Percentiles rank a stretch among this genome's conserved stretches.
Conservation (phyloP, 805 yeast species). For the Starmera amethionina region DNA sequence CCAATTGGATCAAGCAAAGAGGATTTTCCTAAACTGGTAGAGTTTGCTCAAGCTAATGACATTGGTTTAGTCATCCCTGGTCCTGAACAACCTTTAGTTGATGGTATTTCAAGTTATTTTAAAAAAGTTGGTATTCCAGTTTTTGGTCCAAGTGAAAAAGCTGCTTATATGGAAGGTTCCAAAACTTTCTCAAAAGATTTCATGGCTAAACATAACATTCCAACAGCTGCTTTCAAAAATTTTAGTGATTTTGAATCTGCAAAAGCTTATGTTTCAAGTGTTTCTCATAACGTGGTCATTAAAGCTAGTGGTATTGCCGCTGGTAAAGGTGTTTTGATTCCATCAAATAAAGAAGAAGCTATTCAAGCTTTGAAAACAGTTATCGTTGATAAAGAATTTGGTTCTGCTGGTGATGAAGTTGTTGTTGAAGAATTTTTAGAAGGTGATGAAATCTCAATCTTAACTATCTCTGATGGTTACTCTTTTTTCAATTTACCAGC, state of each 20-base stretch:
- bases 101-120: slow-evolving; percentile 74
- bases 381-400: slow-evolving; percentile 86
- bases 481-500: slow-evolving; percentile 86
- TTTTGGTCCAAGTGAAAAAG: slow-evolving; percentile 89
- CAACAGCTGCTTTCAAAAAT: slow-evolving; percentile 86
- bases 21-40: slow-evolving; percentile 62
- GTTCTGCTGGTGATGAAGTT: slow-evolving; percentile 88
- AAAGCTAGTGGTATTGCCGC: slow-evolving; percentile 98
- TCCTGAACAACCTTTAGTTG: slow-evolving; percentile 98
- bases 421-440: slow-evolving; percentile 94
- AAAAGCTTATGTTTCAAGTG: slow-evolving; percentile 50
- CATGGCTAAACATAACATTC: slow-evolving; percentile 86
- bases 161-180: slow-evolving; percentile 95
- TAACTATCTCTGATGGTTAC: slow-evolving; percentile 91
- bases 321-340: slow-evolving; percentile 96
- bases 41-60: slow-evolving; percentile 60
- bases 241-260: slow-evolving; percentile 76
- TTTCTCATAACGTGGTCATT: slow-evolving; percentile 73
- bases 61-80: slow-evolving; percentile 86
- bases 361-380: slow-evolving; percentile 71
- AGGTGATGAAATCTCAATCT: slow-evolving; percentile 92
- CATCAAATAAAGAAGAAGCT: slow-evolving; percentile 78
- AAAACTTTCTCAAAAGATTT: slow-evolving; percentile 90
- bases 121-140: slow-evolving; percentile 84
- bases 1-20: slow-evolving; percentile 51